Evolutionary conservation across 164 flowering plant genomes (phyloP).

Genomic region (Platanus orientalis): DNA sequence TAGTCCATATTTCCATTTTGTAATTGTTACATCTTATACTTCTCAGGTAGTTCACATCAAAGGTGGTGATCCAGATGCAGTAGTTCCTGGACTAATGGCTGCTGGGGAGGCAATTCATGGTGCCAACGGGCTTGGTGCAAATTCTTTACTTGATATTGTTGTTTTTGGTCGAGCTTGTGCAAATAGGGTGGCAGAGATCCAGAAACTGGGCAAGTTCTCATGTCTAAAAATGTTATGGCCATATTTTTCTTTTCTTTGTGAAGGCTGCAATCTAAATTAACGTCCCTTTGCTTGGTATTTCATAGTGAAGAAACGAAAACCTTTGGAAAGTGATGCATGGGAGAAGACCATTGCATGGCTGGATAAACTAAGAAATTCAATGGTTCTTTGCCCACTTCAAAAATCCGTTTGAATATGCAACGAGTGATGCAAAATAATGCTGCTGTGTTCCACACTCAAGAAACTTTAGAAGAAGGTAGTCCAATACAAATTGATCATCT

Average conservation of each 20-base stretch:
- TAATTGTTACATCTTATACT: neutral
- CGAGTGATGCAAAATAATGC: slow-evolving; percentile 95
- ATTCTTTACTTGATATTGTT: slow-evolving; percentile 27
- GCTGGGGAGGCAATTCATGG: slow-evolving; percentile 96
- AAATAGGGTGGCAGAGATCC: slow-evolving; percentile 45
- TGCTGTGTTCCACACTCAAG: slow-evolving; percentile 93
- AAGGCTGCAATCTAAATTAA: neutral
- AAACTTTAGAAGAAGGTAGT: slow-evolving; percentile 22
- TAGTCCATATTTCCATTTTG: neutral
- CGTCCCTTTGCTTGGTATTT: slow-evolving; percentile 9
- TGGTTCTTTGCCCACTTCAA: slow-evolving; percentile 83
- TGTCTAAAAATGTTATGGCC: neutral
- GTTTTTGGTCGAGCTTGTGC: slow-evolving; percentile 1
- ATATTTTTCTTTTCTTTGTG: neutral
- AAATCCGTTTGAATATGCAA: slow-evolving; percentile 92
- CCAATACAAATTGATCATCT: neutral
- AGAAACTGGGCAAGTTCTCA: slow-evolving; percentile 63
- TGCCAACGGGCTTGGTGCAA: slow-evolving; percentile 98
- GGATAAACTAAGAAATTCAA: slow-evolving; percentile 53
- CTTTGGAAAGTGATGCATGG: slow-evolving; percentile 86
- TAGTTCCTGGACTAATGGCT: slow-evolving; percentile 95
- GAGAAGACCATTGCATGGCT: slow-evolving; percentile 54
- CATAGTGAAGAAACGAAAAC: slow-evolving; percentile 79
- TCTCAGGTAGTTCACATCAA: slow-evolving; percentile 68
- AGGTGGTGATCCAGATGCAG: slow-evolving; percentile 82